These are phyloP conservation scores for Ogataea ramenticola DNA, from an alignment of 805 yeast genomes.

Conservation along the genomic window DNA sequence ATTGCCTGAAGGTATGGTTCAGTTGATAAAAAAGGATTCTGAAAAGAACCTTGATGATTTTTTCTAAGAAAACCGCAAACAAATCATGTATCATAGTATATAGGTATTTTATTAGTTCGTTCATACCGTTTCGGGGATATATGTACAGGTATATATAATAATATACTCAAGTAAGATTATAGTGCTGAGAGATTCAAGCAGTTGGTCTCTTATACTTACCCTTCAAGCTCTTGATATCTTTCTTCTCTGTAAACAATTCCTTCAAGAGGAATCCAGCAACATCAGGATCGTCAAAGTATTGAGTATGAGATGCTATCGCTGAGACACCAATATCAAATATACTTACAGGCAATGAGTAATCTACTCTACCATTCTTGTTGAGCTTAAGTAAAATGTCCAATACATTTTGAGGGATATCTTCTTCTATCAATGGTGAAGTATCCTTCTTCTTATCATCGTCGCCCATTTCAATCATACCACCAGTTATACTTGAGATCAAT, in stretches of 20 bases:
- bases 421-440: constrained; percentile 4
- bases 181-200: too few relatives aligned
- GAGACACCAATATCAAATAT: constrained; percentile 72
- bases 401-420: constrained; percentile 23
- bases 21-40: constrained; percentile 76
- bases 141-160: too few relatives aligned
- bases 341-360: constrained; percentile 72
- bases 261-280: constrained; percentile 71
- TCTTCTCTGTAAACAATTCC: constrained; percentile 32
- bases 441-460: constrained; percentile 7
- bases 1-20: constrained; percentile 87
- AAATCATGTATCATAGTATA: too few relatives aligned
- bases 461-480: not conserved
- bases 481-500: constrained; percentile 1
- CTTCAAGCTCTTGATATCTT: not conserved
- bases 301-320: constrained; percentile 82
- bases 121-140: too few relatives aligned
- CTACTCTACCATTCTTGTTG: constrained; percentile 74
- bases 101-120: too few relatives aligned
- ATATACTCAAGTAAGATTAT: too few relatives aligned
- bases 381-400: constrained; percentile 33
- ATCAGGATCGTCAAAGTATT: constrained; percentile 81
- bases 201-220: not conserved
- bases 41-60: constrained; percentile 76
- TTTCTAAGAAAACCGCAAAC: too few relatives aligned